Evolutionary conservation across 805 yeast genomes (phyloP).

Genomic region (Candida morakotiae): DNA sequence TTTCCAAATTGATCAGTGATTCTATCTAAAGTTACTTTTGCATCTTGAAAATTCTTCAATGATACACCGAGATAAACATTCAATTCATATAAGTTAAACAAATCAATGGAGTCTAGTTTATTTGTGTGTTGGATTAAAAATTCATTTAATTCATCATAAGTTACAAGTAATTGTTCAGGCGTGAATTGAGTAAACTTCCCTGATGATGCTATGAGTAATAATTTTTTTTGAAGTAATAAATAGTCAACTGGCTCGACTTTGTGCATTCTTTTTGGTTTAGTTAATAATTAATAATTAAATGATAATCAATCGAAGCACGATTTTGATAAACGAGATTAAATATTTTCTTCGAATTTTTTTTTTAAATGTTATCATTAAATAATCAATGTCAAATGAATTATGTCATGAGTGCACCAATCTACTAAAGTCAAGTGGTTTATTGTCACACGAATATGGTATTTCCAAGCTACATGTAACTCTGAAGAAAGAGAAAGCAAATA

Average conservation of each 20-base stretch:
- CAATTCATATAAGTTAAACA: conserved; percentile 60
- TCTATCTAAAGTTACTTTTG: conserved; percentile 60
- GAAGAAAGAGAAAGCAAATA: conserved; percentile 3
- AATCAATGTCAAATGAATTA: conserved; percentile 18
- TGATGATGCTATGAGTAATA: conserved; percentile 46
- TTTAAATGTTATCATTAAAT: no score
- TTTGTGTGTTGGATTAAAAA: conserved; percentile 28
- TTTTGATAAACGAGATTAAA: no score
- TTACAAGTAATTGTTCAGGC: conserved; percentile 40
- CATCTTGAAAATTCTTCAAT: conserved; percentile 65
- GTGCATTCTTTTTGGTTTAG: background rate
- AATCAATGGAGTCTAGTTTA: conserved; percentile 40
- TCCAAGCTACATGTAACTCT: conserved; percentile 14
- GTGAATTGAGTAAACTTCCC: conserved; percentile 47
- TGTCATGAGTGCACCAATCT: conserved; percentile 20
- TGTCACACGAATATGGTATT: conserved; percentile 31
- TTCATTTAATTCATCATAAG: conserved; percentile 37
- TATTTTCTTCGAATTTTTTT: no score
- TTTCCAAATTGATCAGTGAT: conserved; percentile 61
- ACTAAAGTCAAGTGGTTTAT: conserved; percentile 16
- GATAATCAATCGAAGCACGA: no score
- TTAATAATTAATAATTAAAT: no score
- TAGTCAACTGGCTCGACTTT: conserved; percentile 3
- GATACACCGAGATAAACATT: conserved; percentile 62
- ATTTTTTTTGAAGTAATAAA: conserved; percentile 34